Base-by-base conservation (phyloP, 495 filamentous ascomycete species). In the Podospora bellae-mahoneyi region DNA sequence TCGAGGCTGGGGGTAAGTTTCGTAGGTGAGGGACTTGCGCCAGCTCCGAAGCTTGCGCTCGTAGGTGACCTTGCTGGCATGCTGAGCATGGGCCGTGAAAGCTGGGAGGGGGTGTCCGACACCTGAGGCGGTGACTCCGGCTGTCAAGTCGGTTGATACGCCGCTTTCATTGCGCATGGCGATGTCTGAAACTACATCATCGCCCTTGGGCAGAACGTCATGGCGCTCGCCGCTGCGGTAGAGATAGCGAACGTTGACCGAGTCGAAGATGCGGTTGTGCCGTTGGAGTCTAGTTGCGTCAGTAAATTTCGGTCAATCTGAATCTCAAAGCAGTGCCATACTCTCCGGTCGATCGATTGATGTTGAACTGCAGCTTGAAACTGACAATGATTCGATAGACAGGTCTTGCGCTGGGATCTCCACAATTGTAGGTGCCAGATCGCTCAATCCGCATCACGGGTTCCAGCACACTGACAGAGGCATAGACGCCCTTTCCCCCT, bases 241-340 rank as follows among this genome's bases (percentile, higher is more conserved):
- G 34, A 74, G 67, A 27, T 74, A 74, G 9, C 67, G 72, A 3
- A 71, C 62, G 53, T 63, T 66, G 65, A 74, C 55, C 3, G 72
- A 74, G 65, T 74, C 72, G 53, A 74, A 74, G 1, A 74, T 69
- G 4, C 72, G 61, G 64, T 71, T 71, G 56, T 74, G 67, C 61
- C 66, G 39, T 32, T 68, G 56, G 13, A 69, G 61, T 15, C 69
- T 71, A 15, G 26, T 6, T 5, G 13, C 18, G 39, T 48, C 39
- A 48, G 39, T 13, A 10, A 10, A 48, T 10, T 16, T 13, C 9
- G 9, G 9, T 48, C 15, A 48, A 48, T 48, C 7, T 32, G 30
- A 48, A 48, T 13, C 15, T 48, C 15, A 48, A 16, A 44, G 5
- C 5, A 16, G 23, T 23, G 9, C 2, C 60, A 20, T 62, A 69